Evolutionary conservation across 2,329 filamentous ascomycete genomes (phyloP).

Genomic region (Raffaelea deltoideospora): DNA sequence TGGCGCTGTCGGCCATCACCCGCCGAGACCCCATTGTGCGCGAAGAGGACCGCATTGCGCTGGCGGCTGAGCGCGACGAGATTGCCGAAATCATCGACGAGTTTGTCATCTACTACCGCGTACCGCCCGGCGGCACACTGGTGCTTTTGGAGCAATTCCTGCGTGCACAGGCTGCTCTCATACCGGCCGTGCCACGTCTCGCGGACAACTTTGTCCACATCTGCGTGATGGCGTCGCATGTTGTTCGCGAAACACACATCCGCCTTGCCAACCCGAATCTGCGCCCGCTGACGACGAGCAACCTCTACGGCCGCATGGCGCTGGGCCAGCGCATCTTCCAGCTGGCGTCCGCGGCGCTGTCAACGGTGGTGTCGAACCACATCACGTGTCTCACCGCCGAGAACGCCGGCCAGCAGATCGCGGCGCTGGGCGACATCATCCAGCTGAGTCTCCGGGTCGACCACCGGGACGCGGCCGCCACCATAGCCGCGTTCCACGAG

Average conservation of each 20-base stretch:
- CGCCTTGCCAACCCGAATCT: conserved; percentile 8
- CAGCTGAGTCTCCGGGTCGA: conserved; percentile 23
- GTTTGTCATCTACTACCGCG: conserved; percentile 21
- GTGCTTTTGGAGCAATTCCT: conserved; percentile 25
- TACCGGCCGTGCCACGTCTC: conserved; percentile 31
- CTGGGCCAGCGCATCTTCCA: conserved; percentile 25
- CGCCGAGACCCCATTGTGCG: conserved; percentile 8
- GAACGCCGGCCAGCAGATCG: conserved; percentile 22
- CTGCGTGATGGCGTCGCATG: conserved; percentile 19
- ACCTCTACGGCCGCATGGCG: conserved; percentile 6
- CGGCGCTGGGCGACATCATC: conserved; percentile 28
- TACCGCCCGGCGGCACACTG: conserved; percentile 24
- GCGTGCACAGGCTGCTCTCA: conserved; percentile 21
- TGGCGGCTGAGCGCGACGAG: conserved; percentile 11
- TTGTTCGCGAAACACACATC: conserved; percentile 17
- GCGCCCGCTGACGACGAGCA: not conserved
- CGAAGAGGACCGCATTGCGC: conserved; percentile 14
- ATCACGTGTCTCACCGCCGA: conserved; percentile 35
- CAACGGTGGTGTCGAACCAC: conserved; percentile 36
- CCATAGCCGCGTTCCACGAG: conserved; percentile 17
- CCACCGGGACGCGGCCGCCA: conserved; percentile 19
- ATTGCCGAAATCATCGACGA: conserved; percentile 25
- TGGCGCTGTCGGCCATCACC: conserved; percentile 24
- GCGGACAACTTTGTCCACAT: conserved; percentile 26
- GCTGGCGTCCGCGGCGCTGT: conserved; percentile 25